Base-by-base conservation (phyloP, 2,329 filamentous ascomycete genomes). In the Calonectria ilicicola region DNA sequence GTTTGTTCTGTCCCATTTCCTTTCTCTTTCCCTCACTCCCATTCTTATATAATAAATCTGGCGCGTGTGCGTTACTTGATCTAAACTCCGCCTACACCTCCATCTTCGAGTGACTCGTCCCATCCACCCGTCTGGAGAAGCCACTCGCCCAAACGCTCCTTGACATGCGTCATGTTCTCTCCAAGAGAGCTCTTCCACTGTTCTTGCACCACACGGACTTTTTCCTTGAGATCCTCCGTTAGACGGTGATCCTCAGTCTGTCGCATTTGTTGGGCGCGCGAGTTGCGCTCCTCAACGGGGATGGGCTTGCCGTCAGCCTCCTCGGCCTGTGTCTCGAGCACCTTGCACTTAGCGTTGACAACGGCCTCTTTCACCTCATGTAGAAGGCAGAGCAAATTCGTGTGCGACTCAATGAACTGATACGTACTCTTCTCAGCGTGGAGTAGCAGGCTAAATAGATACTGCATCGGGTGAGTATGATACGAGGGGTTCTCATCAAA, bases 321-420 rank as follows among this genome's bases (percentile, higher is more conserved):
- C 9, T 84, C 79, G 3, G 91, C 87, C 80, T 95, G 91, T 0
- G 91, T 90, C 81, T 95, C 93, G 76, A 93, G 87, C 21, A 93
- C 86, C 74, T 91, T 89, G 65, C 91, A 91, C 76, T 92, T 91
- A 9, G 94, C 93, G 58, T 89, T 88, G 81, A 94, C 93, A 2
- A 94, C 91, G 0, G 93, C 93, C 67, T 94, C 94, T 81, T 95
- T 95, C 66, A 98, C 95, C 84, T 98, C 95, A 80, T 98, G 97
- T 69, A 98, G 85, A 44, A 98, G 87, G 80, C 96, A 98, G 27
- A 98, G 88, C 40, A 98, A 87, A 80, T 98, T 98, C 35, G 92
- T 96, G 86, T 98, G 96, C 8, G 92, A 94, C 86, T 98, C 97
- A 80, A 98, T 98, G 84, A 98, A 98, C 83, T 98, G 97, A 80